Base-by-base conservation (phyloP, 768 basidiomycete genomes). In the Mycena epipterygia region DNA sequence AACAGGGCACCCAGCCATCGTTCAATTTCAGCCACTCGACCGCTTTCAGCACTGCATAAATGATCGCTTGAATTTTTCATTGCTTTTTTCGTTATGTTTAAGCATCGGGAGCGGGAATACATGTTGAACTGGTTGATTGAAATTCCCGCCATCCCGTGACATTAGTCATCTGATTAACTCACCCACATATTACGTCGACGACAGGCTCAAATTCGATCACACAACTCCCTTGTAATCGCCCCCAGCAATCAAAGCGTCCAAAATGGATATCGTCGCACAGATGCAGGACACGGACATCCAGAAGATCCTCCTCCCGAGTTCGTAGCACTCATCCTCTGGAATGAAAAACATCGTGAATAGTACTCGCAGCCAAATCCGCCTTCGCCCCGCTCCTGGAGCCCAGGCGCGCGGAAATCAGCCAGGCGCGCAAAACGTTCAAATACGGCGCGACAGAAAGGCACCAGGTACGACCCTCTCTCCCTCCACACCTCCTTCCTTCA, bases 381-480 rank as follows among this genome's bases (percentile, higher is more conserved):
- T 88, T 91, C 60, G 76, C 82, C 19, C 89, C 88, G 1, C 68
- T 89, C 13, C 78, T 92, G 13, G 85, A 89, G 68, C 78, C 82
- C 25, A 86, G 84, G 14, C 84, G 84, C 11, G 75, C 76, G 3
- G 78, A 83, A 11, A 92, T 93, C 42, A 73, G 82, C 21, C 79
- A 81, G 55, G 82, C 88, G 3, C 79, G 82, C 52, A 86, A 84
- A 74, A 88, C 89, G 0, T 90, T 91, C 80, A 79, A 85, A 58
- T 93, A 89, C 73, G 90, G 90, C 2, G 59, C 75, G 19, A 84
- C 81, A 25, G 87, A 85, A 35, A 82, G 89, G 37, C 88, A 89
- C 68, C 82, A 87, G 79, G 87, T 86, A 77, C 17, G 51, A 2
- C 5, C 9, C 46, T 44, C 19, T 16, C 12, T 41, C 39, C 13